phyloP scores from a whole-genome alignment of 2,329 filamentous ascomycete genomes.

The Epichloe gansuensis region DNA sequence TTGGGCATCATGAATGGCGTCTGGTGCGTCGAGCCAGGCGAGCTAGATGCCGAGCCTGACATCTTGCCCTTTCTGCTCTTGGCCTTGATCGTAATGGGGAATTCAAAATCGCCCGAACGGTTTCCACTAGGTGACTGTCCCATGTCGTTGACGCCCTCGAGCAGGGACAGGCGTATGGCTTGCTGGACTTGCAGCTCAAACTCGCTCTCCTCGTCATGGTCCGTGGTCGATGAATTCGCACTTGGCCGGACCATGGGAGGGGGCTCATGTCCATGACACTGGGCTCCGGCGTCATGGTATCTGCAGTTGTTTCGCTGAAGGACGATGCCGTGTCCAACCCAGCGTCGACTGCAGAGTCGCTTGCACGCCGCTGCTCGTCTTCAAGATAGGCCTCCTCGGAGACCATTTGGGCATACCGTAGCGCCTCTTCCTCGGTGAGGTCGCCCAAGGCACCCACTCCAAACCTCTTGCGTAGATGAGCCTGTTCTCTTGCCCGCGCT shows the following conservation, averaged over 20 bases:
- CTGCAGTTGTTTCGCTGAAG: conserved; percentile 28
- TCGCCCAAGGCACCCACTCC: conserved; percentile 61
- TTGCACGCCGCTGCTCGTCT: conserved; percentile 45
- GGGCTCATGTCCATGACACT: conserved; percentile 33
- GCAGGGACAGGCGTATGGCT: conserved; percentile 48
- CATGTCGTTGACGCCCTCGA: conserved; percentile 40
- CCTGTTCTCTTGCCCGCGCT: conserved; percentile 52
- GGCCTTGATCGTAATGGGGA: conserved; percentile 36
- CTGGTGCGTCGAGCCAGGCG: conserved; percentile 24
- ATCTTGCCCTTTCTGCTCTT: conserved; percentile 30
- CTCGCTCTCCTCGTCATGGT: conserved; percentile 32
- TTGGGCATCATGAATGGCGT: conserved; percentile 15
- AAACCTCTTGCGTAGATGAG: conserved; percentile 65
- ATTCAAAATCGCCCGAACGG: conserved; percentile 38
- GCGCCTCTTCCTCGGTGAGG: conserved; percentile 52
- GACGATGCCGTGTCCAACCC: conserved; percentile 32
- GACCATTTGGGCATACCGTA: conserved; percentile 54
- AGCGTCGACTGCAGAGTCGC: conserved; percentile 37
- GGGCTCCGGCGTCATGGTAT: conserved; percentile 43
- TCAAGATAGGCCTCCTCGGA: conserved; percentile 46
- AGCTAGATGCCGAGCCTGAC: conserved; percentile 17
- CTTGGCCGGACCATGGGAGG: conserved; percentile 11
- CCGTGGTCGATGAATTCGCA: background rate
- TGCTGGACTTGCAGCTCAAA: conserved; percentile 51
- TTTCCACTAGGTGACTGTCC: conserved; percentile 32